Evolutionary conservation across 371 early-diverging fungal genomes (phyloP), one percentile per base, ranked within the genome.

Genomic region (Mucor indicus): DNA sequence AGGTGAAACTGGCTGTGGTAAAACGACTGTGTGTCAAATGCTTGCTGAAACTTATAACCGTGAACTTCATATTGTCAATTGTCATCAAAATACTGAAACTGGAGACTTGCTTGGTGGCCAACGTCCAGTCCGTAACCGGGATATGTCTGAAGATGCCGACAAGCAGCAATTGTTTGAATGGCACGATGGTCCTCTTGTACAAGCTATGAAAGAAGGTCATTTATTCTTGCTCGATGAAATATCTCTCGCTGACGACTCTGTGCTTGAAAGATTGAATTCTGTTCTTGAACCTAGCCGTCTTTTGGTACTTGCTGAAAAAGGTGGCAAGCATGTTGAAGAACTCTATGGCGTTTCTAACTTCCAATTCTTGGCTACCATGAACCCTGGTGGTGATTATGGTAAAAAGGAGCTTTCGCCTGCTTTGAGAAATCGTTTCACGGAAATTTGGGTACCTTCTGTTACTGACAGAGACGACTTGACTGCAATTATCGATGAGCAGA

Each of bases 351-450:
- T 68, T 20, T 70, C 75, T 4, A 81, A 82, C 4, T 99, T 99
- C 80, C 84, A 87, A 46, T 95, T 99, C 64, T 69, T 98, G 42
- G 99, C 99, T n/a, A 99, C 99, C 2, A 99, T 99, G 99, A 99
- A 99, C 72, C 99, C 99, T 9, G 98, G 99, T 48, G 98, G 96
- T 44, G 99, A 99, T 69, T 97, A 95, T 72, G 99, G 99, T 44
- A 99, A 99, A 76, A 96, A 96, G 75, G 99, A 99, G 69, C 82
- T 99, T 11, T 93, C 95, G n/a, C 98, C 99, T 27, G 99, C 99
- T 2, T 83, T 99, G 40, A 86, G 98, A 45, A 99, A 99, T 69
- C 90, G 99, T 57, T 99, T 99, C 68, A 99, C 99, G 2, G 99
- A 99, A 64, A 88, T 99, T 12, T 99, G 96, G 98, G 96, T 95